These are phyloP conservation scores for Kluyveromyces sp. DNA, from an alignment of 1,139 yeast genomes.

Conservation along the genomic window DNA sequence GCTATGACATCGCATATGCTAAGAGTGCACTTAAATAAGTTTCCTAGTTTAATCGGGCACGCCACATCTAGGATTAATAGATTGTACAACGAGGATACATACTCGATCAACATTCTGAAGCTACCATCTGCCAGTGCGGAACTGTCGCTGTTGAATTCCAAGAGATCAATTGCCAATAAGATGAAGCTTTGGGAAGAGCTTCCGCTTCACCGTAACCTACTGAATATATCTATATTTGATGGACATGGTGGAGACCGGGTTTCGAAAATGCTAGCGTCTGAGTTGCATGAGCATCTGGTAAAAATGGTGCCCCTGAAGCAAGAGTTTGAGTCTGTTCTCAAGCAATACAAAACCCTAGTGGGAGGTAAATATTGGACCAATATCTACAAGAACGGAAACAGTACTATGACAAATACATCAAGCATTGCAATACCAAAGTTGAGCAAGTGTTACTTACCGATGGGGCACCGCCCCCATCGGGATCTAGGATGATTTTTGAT, in stretches of 20 bases:
- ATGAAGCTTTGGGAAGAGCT: slow-evolving; percentile 13
- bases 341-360: slow-evolving; percentile 39
- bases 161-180: slow-evolving; percentile 12
- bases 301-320: slow-evolving; percentile 26
- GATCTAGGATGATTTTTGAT: slow-evolving; percentile 32
- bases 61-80: slow-evolving; percentile 69
- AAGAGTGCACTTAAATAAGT: slow-evolving; percentile 20
- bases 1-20: slow-evolving; percentile 10
- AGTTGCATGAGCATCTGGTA: slow-evolving; percentile 54
- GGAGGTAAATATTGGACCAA: slow-evolving; percentile 89
- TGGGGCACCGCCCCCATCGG: slow-evolving; percentile 27
- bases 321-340: slow-evolving; percentile 36
- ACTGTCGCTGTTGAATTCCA: slow-evolving; percentile 17
- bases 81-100: slow-evolving; percentile 72
- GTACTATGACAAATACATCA: slow-evolving; percentile 37
- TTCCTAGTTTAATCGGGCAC: slow-evolving; percentile 53
- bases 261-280: slow-evolving; percentile 47
- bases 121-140: slow-evolving; percentile 33
- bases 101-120: slow-evolving; percentile 32
- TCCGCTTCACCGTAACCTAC: slow-evolving; percentile 31
- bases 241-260: slow-evolving; percentile 92
- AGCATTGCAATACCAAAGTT: slow-evolving; percentile 33
- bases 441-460: slow-evolving; percentile 26
- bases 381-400: slow-evolving; percentile 50
- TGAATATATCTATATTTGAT: slow-evolving; percentile 73